Conservation (phyloP, 345 rosid genomes). For the Trapa incisa region DNA sequence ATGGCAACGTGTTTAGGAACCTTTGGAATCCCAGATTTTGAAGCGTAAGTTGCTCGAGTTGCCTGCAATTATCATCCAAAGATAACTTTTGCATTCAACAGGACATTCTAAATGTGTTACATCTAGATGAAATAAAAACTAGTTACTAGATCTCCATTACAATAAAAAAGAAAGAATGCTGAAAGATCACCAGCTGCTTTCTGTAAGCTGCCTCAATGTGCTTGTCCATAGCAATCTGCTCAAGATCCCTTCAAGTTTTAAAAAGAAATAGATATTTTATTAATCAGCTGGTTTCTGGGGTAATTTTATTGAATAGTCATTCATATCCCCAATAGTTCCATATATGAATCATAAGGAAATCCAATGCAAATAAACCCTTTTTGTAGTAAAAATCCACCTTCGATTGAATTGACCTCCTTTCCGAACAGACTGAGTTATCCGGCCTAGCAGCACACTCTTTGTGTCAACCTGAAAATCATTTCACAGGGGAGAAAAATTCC, state of each 20-base stretch:
- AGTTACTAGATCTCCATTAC: background rate
- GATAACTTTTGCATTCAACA: background rate
- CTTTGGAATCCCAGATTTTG: conserved; percentile 28
- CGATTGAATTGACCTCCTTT: conserved; percentile 20
- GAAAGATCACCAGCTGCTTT: conserved; percentile 30
- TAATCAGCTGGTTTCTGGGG: background rate
- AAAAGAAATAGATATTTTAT: conserved; percentile 1
- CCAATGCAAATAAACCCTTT: background rate
- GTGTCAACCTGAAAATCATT: conserved; percentile 21
- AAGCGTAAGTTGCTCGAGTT: conserved; percentile 30
- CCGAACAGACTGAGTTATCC: conserved; percentile 19
- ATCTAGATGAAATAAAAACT: background rate
- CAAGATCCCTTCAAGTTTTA: conserved; percentile 24
- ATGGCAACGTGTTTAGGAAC: conserved; percentile 39
- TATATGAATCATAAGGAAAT: background rate
- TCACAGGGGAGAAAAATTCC: background rate
- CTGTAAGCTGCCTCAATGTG: conserved; percentile 46
- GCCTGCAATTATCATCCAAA: conserved; percentile 27
- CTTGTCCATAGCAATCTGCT: conserved; percentile 43
- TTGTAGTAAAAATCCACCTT: conserved; percentile 18
- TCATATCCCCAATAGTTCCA: background rate
- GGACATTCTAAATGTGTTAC: background rate
- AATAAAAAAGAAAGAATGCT: background rate
- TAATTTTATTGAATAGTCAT: background rate
- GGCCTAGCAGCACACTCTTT: conserved; percentile 23